Conservation (phyloP, 148 eudicot species). For the Rhododendron simsii region DNA sequence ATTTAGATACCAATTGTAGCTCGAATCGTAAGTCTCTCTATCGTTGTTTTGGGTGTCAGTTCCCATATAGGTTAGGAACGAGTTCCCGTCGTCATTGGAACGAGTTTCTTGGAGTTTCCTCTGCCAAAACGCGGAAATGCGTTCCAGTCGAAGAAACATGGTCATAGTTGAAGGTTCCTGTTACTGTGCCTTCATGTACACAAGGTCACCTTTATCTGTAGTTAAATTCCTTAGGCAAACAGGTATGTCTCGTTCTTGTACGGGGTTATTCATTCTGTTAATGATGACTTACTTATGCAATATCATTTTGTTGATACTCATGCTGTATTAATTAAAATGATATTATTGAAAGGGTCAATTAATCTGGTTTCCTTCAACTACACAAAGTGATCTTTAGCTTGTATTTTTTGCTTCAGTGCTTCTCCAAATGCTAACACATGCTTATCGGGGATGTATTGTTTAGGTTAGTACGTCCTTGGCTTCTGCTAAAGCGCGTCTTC, state of each 20-base stretch:
- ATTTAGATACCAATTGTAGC: no score
- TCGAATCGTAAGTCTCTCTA: no score
- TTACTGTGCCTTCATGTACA: not conserved
- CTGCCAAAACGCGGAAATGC: no score
- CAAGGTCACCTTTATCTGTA: not conserved
- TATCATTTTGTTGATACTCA: not conserved
- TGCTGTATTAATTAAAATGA: not conserved
- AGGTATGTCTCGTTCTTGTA: not conserved
- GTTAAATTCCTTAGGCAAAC: not conserved
- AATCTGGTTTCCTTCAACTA: not conserved
- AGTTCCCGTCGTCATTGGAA: no score
- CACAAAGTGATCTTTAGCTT: not conserved
- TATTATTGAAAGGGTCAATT: not conserved
- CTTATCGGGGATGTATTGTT: constrained; percentile 54
- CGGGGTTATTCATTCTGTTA: not conserved
- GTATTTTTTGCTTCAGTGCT: not conserved
- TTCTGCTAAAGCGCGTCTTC: constrained; percentile 60
- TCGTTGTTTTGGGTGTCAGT: no score
- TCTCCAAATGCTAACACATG: constrained; percentile 21
- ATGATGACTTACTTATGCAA: not conserved
- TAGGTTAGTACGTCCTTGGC: constrained; percentile 59
- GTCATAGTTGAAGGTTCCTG: no score
- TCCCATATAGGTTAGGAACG: no score
- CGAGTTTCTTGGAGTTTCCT: no score
- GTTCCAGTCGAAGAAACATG: no score